phyloP scores from a whole-genome alignment of 169 alveolate species.

The Babesia divergens region DNA sequence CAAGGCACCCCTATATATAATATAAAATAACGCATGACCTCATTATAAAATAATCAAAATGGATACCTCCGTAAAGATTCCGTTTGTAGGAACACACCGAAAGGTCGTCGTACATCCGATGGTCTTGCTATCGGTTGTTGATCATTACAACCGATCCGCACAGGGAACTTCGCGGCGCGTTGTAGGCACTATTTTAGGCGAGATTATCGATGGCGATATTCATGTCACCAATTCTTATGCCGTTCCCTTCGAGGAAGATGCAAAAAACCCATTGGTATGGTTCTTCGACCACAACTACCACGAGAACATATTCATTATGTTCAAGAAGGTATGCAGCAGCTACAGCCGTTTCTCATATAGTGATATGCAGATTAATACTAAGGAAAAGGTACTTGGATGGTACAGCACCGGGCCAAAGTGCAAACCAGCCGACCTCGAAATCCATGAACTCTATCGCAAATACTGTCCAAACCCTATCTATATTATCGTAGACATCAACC shows the following conservation, averaged over 20 bases:
- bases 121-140: slow-evolving; percentile 96
- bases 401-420: slow-evolving; percentile 97
- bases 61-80: slow-evolving; percentile 55
- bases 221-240: slow-evolving; percentile 98
- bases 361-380: slow-evolving; percentile 76
- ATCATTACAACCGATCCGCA: slow-evolving; percentile 97
- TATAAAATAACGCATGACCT: background rate
- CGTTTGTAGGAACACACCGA: slow-evolving; percentile 42
- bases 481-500: slow-evolving; percentile 88
- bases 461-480: slow-evolving; percentile 93
- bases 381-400: slow-evolving; percentile 98
- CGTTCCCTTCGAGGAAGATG: slow-evolving; percentile 99
- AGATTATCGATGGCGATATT: slow-evolving; percentile 77
- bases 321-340: slow-evolving; percentile 82
- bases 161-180: slow-evolving; percentile 94
- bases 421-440: slow-evolving; percentile 94
- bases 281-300: slow-evolving; percentile 96
- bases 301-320: slow-evolving; percentile 95
- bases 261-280: slow-evolving; percentile 96
- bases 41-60: slow-evolving; percentile 10
- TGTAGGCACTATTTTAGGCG: slow-evolving; percentile 98
- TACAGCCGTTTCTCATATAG: background rate
- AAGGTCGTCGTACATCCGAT: slow-evolving; percentile 93
- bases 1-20: background rate
- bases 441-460: slow-evolving; percentile 93